These are phyloP conservation scores for Bryum argenteum DNA, from an alignment of 225 moss, liverwort and hornwort species.

Conservation along the genomic window DNA sequence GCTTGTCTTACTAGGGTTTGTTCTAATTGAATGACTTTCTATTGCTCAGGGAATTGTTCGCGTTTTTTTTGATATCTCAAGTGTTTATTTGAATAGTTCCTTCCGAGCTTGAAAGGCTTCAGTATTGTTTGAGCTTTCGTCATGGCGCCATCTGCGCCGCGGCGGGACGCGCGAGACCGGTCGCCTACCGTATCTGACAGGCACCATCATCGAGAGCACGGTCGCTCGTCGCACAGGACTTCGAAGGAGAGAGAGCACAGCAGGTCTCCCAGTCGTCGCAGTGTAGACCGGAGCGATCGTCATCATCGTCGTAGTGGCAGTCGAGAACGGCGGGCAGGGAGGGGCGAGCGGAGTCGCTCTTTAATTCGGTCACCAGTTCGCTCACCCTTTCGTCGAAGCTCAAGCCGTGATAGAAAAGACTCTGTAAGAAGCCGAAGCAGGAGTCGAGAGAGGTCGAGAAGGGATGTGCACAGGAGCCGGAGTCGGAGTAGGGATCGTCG, in stretches of 20 bases:
- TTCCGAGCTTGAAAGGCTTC: conserved; percentile 1
- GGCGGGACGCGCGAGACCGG: conserved; percentile 47
- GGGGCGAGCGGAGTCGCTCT: conserved; percentile 48
- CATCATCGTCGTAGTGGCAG: conserved; percentile 51
- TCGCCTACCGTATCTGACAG: conserved; percentile 49
- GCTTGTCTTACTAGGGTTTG: conserved; percentile 16
- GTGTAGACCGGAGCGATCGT: conserved; percentile 49
- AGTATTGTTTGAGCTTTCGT: conserved; percentile 13
- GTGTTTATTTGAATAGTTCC: conserved; percentile 9
- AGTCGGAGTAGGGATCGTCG: conserved; percentile 66
- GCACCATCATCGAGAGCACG: conserved; percentile 49
- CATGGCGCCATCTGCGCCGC: conserved; percentile 62
- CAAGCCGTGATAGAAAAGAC: conserved; percentile 57
- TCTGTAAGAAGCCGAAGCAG: conserved; percentile 58
- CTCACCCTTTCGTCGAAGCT: conserved; percentile 51
- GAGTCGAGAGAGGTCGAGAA: conserved; percentile 58
- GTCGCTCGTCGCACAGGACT: conserved; percentile 49
- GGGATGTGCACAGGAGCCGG: conserved; percentile 58
- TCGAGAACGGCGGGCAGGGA: conserved; percentile 48
- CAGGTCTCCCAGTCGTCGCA: conserved; percentile 54
- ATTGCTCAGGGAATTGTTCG: conserved; percentile 13
- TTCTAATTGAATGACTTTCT: not conserved
- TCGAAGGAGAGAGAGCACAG: conserved; percentile 50
- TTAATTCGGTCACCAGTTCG: conserved; percentile 44
- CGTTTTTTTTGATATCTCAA: not conserved